Percentiles rank a stretch among this genome's conserved stretches.
Conservation (phyloP, 192 early-diverging fungal species). For the Coemansia nantahalensis region DNA sequence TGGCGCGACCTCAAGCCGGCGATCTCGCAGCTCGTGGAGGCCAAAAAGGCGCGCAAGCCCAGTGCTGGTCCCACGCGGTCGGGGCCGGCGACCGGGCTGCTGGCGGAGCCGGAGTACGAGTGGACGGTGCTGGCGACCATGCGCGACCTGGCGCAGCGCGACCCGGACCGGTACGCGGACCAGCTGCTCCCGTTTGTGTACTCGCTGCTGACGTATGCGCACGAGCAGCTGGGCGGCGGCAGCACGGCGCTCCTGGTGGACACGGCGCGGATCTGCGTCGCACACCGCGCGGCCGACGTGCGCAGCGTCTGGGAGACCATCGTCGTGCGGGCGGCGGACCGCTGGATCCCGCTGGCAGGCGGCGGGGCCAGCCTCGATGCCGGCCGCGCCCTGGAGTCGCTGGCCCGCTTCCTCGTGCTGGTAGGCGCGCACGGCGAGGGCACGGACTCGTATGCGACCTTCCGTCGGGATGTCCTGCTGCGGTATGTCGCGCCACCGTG, state of each 20-base stretch:
- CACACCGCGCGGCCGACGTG: slow-evolving; percentile 18
- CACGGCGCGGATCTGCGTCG: slow-evolving; percentile 16
- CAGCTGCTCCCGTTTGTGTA: slow-evolving; percentile 27
- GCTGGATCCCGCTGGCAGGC: slow-evolving; percentile 9
- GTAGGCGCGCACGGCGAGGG: slow-evolving; percentile 22
- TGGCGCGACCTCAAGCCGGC: slow-evolving; percentile 32
- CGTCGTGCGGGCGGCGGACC: slow-evolving; percentile 9
- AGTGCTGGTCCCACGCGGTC: not conserved
- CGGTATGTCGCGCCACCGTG: slow-evolving; percentile 2
- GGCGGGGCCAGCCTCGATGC: not conserved
- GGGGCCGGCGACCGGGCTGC: not conserved
- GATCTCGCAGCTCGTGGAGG: slow-evolving; percentile 24
- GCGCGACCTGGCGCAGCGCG: slow-evolving; percentile 21
- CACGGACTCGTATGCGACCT: slow-evolving; percentile 20
- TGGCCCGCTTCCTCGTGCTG: slow-evolving; percentile 20
- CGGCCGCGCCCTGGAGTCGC: slow-evolving; percentile 1
- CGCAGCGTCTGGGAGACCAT: slow-evolving; percentile 31
- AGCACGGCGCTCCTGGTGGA: slow-evolving; percentile 23
- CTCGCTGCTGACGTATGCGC: slow-evolving; percentile 23
- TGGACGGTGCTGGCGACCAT: slow-evolving; percentile 29
- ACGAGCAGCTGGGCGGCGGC: slow-evolving; percentile 5
- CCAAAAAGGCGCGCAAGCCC: slow-evolving; percentile 10
- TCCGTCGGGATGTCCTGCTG: slow-evolving; percentile 18
- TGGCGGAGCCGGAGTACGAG: slow-evolving; percentile 19
- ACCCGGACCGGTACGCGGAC: slow-evolving; percentile 27